phyloP scores from a whole-genome alignment of 208 protist genomes.

The Wallacemonas collosoma region DNA sequence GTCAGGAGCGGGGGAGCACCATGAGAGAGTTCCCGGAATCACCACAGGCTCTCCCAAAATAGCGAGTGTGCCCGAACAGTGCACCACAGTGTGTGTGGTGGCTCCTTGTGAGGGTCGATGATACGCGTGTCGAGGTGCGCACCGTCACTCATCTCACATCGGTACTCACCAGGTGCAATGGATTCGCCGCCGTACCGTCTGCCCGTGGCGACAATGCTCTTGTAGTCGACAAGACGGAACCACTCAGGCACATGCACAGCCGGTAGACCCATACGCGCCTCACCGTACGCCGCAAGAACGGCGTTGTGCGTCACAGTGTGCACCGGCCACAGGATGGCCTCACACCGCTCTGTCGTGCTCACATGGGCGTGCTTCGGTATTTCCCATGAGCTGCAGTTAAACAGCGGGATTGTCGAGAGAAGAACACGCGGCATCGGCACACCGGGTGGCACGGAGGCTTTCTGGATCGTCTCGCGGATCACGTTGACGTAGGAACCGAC shows the following conservation, averaged over 20 bases:
- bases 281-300: neutral
- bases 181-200: neutral
- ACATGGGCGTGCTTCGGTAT: neutral
- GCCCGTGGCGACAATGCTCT: too few relatives aligned
- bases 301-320: neutral
- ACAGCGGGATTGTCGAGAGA: neutral
- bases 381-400: neutral
- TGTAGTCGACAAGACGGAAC: constrained; percentile 2
- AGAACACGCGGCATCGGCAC: constrained; percentile 6
- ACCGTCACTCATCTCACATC: neutral
- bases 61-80: neutral
- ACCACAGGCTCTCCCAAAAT: neutral
- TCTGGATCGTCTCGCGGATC: neutral
- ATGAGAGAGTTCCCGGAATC: neutral
- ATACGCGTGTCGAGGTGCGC: neutral
- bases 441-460: neutral
- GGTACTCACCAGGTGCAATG: neutral
- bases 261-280: neutral
- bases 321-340: neutral
- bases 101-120: neutral
- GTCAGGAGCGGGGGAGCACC: too few relatives aligned
- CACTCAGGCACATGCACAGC: neutral
- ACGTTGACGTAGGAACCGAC: neutral
- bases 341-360: neutral
- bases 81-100: neutral